Conservation (phyloP, 2,329 filamentous ascomycete species). For the Sporothrix luriei region DNA sequence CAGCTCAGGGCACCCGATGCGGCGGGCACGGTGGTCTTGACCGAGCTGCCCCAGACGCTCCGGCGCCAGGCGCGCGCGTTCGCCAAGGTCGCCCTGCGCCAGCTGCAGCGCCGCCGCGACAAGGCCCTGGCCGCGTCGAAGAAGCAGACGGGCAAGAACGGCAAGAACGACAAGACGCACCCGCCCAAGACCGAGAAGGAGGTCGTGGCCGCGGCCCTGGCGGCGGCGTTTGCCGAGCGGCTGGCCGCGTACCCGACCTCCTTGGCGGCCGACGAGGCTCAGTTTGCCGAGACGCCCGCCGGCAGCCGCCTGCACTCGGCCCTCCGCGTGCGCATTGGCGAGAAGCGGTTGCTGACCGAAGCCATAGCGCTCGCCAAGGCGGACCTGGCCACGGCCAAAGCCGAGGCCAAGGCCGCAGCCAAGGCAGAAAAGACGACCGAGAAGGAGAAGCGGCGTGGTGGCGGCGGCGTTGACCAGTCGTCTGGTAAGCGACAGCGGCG, state of each 20-base stretch:
- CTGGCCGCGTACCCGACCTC: conserved; percentile 41
- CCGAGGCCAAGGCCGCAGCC: conserved; percentile 32
- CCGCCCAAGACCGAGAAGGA: conserved; percentile 36
- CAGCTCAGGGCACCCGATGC: conserved; percentile 41
- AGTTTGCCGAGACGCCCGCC: conserved; percentile 5
- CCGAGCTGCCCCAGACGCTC: conserved; percentile 55
- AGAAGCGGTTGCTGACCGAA: conserved; percentile 43
- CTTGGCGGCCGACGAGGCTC: conserved; percentile 40
- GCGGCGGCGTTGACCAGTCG: conserved; percentile 25
- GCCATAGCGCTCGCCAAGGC: conserved; percentile 36
- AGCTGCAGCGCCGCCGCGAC: conserved; percentile 32
- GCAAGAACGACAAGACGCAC: conserved; percentile 27
- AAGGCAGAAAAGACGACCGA: conserved; percentile 32
- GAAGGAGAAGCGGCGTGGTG: conserved; percentile 1
- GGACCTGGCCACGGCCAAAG: conserved; percentile 33
- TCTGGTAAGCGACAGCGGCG: conserved; percentile 32
- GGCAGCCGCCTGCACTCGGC: conserved; percentile 39
- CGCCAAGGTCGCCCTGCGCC: conserved; percentile 54
- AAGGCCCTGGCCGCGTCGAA: conserved; percentile 25
- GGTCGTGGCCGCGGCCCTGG: conserved; percentile 48
- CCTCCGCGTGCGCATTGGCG: conserved; percentile 44
- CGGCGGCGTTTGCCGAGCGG: conserved; percentile 39
- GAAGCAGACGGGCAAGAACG: conserved; percentile 40
- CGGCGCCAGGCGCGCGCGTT: conserved; percentile 54
- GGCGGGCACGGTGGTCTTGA: conserved; percentile 41